These are phyloP conservation scores for Penicillium digitatum DNA, from an alignment of 2,329 filamentous ascomycete genomes.

Conservation along the genomic window DNA sequence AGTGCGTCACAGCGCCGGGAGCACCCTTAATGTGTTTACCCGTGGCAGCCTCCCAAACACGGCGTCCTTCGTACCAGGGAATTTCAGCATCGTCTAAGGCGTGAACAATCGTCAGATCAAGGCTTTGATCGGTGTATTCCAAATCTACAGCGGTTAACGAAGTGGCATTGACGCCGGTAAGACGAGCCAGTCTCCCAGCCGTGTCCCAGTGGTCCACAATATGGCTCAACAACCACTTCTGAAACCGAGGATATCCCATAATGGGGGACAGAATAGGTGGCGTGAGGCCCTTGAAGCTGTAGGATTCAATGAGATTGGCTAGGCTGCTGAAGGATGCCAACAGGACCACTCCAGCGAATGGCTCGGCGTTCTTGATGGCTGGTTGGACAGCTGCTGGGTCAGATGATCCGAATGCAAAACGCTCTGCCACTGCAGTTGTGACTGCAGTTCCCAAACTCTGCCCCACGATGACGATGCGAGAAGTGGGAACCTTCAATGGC, in stretches of 20 bases:
- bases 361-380: conserved; percentile 46
- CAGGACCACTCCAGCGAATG: conserved; percentile 76
- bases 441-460: conserved; percentile 89
- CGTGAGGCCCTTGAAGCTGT: conserved; percentile 71
- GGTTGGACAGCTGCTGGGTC: conserved; percentile 37
- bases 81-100: conserved; percentile 80
- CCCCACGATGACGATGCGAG: conserved; percentile 74
- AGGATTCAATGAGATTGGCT: conserved; percentile 68
- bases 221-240: conserved; percentile 57
- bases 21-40: conserved; percentile 25
- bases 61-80: conserved; percentile 54
- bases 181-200: conserved; percentile 55
- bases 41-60: conserved; percentile 40
- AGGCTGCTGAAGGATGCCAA: conserved; percentile 76
- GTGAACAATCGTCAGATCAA: conserved; percentile 72
- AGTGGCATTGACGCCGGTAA: conserved; percentile 33
- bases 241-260: conserved; percentile 60
- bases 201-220: conserved; percentile 83
- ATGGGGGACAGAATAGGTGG: conserved; percentile 73
- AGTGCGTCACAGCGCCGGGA: conserved; percentile 29
- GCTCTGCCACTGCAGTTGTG: conserved; percentile 67
- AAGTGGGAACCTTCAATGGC: conserved; percentile 63
- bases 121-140: conserved; percentile 47
- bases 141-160: conserved; percentile 48
- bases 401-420: conserved; percentile 53